Percentiles rank a stretch among this genome's conserved stretches.
Conservation (phyloP, 805 yeast species). For the Teunomyces kruisii region DNA sequence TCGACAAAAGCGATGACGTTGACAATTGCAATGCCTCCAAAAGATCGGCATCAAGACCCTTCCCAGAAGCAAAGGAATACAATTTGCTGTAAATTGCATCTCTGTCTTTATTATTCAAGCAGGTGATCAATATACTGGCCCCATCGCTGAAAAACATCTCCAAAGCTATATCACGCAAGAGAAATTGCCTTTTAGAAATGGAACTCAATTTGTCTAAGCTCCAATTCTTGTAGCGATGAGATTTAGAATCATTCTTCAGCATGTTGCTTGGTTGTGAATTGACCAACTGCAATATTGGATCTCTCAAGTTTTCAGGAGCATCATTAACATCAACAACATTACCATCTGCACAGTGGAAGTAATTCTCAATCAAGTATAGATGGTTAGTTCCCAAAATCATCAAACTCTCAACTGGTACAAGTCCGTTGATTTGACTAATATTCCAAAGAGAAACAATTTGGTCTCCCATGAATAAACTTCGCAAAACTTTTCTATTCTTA, state of each 20-base stretch:
- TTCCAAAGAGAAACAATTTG: slow-evolving; percentile 72
- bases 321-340: slow-evolving; percentile 63
- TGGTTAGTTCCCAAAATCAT: slow-evolving; percentile 66
- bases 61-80: slow-evolving; percentile 47
- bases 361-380: slow-evolving; percentile 68
- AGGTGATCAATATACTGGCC: slow-evolving; percentile 66
- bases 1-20: slow-evolving; percentile 1
- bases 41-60: slow-evolving; percentile 54
- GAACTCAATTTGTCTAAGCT: slow-evolving; percentile 56
- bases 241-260: slow-evolving; percentile 21
- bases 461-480: slow-evolving; percentile 70
- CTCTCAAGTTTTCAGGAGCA: slow-evolving; percentile 61
- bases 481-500: slow-evolving; percentile 69
- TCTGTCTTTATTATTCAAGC: slow-evolving; percentile 51
- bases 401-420: slow-evolving; percentile 75
- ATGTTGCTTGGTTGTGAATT: slow-evolving; percentile 44
- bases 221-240: slow-evolving; percentile 61
- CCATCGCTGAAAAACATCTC: slow-evolving; percentile 78
- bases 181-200: slow-evolving; percentile 70
- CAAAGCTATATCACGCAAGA: slow-evolving; percentile 76
- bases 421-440: slow-evolving; percentile 70
- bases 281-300: slow-evolving; percentile 66
- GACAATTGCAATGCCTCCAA: slow-evolving; percentile 47
- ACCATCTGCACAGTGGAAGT: slow-evolving; percentile 54
- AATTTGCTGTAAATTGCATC: slow-evolving; percentile 56